Evolutionary conservation across 2,329 filamentous ascomycete species (phyloP), one percentile per base, ranked within the genome.

Genomic region (Aspergillus tanneri): DNA sequence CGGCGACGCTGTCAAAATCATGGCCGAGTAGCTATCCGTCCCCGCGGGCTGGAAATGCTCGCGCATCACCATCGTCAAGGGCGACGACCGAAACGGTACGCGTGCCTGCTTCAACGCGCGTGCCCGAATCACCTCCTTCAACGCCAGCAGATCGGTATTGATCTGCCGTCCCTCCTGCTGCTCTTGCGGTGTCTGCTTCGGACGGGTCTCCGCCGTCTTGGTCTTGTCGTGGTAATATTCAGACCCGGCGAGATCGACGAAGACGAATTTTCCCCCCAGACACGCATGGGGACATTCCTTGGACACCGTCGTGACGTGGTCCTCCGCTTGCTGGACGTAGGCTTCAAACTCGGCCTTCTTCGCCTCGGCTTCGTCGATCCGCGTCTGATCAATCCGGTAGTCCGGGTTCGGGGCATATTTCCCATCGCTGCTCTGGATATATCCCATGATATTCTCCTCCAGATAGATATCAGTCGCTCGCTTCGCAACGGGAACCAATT

Each of bases 71-170:
- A 74, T 73, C 0, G 73, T 76, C 53, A 76, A 50, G 0, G 70
- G 61, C 6, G 70, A 73, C 1, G 71, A 70, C 37, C 71, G 61
- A 52, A 69, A 77, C 0, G 72, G 73, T 25, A 75, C 71, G 2
- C 70, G 58, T 2, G 54, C 10, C 41, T 68, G 59, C n/a, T 59
- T 61, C 18, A 44, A 46, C 0, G 71, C 59, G 44, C 69, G 63
- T 2, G 74, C 72, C 1, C 73, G 61, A n/a, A 76, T 74, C 3
- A 76, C 73, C 44, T 76, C 72, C 49, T 76, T 76, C 40, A 76
- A 54, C 0, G 72, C 68, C 7, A 77, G 65, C 4, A 76, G 60
- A 53, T 76, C 73, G 0, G 68, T 66, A 25, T 76, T 77, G 48
- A 76, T 76, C 54, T 76, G 71, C 6, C 69, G 55, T 0, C 71